Conservation (phyloP, 2,329 filamentous ascomycete species). For the Sclerotinia glacialis region DNA sequence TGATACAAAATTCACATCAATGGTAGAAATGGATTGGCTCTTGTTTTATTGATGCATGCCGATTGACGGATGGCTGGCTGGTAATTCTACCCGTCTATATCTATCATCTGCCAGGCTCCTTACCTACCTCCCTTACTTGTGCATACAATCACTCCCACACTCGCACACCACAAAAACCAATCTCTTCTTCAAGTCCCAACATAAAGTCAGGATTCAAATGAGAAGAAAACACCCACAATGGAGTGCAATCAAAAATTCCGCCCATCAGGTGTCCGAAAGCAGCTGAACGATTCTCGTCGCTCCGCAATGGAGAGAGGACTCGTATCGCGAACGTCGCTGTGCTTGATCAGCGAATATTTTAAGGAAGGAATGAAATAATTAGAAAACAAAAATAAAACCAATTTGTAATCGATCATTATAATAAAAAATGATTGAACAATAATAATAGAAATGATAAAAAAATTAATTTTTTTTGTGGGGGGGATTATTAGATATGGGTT, state of each 20-base stretch:
- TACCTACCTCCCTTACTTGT: background rate
- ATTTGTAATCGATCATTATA: no score
- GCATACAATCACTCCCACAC: background rate
- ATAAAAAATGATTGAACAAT: no score
- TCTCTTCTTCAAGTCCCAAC: conserved; percentile 42
- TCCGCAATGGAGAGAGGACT: conserved; percentile 58
- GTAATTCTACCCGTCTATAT: no score
- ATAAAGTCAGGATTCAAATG: conserved; percentile 40
- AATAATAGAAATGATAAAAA: no score
- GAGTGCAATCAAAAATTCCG: conserved; percentile 41
- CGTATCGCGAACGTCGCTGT: conserved; percentile 35
- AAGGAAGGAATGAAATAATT: no score
- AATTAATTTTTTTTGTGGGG: no score
- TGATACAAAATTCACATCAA: no score
- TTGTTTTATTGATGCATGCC: background rate
- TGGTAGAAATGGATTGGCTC: background rate
- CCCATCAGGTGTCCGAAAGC: conserved; percentile 39
- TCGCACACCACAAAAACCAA: background rate
- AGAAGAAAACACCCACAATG: conserved; percentile 37
- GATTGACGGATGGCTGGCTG: no score
- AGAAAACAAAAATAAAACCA: no score
- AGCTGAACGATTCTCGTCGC: conserved; percentile 44
- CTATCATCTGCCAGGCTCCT: background rate
- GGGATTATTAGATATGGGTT: no score
- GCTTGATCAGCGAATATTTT: conserved; percentile 34